phyloP scores from a whole-genome alignment of 768 basidiomycete genomes.

The Pisolithus marmoratus region DNA sequence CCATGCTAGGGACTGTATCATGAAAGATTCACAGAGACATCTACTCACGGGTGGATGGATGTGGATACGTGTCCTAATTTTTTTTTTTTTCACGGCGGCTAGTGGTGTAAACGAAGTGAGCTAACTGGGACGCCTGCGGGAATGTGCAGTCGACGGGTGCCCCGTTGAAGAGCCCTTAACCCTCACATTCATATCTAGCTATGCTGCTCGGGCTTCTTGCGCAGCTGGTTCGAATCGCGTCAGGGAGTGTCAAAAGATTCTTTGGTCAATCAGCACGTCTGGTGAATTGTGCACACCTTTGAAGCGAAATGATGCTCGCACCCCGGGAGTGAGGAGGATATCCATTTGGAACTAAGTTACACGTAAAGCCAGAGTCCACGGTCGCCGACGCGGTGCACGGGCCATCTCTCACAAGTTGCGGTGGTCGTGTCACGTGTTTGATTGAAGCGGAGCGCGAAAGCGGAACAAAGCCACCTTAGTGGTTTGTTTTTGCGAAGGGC shows the following conservation, averaged over 20 bases:
- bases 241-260: not conserved
- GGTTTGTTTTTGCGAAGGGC: conserved; percentile 52
- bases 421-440: conserved; percentile 1
- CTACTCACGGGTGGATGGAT: no score
- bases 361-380: not conserved
- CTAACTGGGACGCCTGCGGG: no score
- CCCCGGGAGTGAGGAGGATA: no score
- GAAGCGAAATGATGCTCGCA: not conserved
- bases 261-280: not conserved
- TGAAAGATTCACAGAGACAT: no score
- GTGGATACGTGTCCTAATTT: no score
- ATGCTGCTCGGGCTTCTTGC: not conserved
- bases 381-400: conserved; percentile 5
- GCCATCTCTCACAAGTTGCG: not conserved
- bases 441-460: conserved; percentile 20
- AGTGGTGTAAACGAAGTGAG: no score
- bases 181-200: not conserved
- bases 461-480: conserved; percentile 15
- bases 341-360: not conserved
- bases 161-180: not conserved
- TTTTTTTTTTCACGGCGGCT: no score
- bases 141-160: no score
- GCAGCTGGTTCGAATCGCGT: not conserved
- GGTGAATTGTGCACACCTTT: not conserved
- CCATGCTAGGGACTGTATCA: no score